Evolutionary conservation across 1,284 basidiomycete genomes (phyloP).

Genomic region (Mycosarcoma maydis): DNA sequence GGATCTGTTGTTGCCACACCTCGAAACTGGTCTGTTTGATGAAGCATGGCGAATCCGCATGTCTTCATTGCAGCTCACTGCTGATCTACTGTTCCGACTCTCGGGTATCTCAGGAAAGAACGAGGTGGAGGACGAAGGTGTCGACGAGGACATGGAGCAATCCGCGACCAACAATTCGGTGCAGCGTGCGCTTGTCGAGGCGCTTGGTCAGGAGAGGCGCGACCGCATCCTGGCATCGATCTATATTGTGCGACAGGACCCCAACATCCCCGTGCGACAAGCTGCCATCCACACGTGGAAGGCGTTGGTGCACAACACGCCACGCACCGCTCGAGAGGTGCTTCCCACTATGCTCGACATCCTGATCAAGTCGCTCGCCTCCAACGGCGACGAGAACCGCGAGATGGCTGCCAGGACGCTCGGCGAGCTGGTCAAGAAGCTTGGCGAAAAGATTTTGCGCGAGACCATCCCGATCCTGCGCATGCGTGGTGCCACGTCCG

Average conservation of each 20-base stretch:
- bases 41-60: slow-evolving; percentile 93
- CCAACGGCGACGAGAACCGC: slow-evolving; percentile 83
- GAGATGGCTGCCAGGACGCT: slow-evolving; percentile 74
- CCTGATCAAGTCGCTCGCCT: slow-evolving; percentile 81
- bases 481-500: slow-evolving; percentile 73
- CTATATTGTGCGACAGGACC: slow-evolving; percentile 93
- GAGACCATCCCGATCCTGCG: slow-evolving; percentile 85
- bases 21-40: slow-evolving; percentile 95
- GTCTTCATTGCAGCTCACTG: slow-evolving; percentile 88
- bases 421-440: slow-evolving; percentile 88
- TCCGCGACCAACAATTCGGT: slow-evolving; percentile 71
- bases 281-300: slow-evolving; percentile 98
- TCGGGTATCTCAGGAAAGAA: slow-evolving; percentile 94
- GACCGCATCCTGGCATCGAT: slow-evolving; percentile 90
- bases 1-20: slow-evolving; percentile 90
- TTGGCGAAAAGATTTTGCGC: slow-evolving; percentile 88
- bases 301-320: slow-evolving; percentile 84
- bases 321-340: slow-evolving; percentile 83
- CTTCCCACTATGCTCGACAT: slow-evolving; percentile 74
- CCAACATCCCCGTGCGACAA: slow-evolving; percentile 87
- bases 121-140: slow-evolving; percentile 72
- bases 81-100: slow-evolving; percentile 96
- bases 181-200: slow-evolving; percentile 83
- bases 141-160: slow-evolving; percentile 71
- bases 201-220: slow-evolving; percentile 86